Conservation (phyloP, 2,329 filamentous ascomycete genomes). For the Ceratocystis alfenasii region DNA sequence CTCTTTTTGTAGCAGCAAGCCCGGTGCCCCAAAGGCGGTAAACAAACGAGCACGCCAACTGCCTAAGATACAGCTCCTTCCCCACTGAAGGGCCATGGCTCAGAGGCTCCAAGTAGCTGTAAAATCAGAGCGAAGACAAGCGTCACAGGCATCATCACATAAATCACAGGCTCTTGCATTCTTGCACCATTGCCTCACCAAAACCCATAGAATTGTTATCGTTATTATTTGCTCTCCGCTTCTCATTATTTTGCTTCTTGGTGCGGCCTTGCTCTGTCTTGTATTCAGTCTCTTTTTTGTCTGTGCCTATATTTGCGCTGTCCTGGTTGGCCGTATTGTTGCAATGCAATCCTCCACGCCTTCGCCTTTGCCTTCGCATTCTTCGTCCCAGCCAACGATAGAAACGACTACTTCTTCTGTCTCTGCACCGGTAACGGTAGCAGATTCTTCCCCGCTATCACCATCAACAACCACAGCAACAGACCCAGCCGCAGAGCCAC, state of each 20-base stretch:
- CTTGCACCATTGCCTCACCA: neutral
- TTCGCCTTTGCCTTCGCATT: neutral
- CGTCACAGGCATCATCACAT: neutral
- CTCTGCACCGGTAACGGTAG: neutral
- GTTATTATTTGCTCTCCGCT: slow-evolving; percentile 15
- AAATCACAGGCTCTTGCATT: slow-evolving; percentile 2
- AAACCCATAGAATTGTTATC: neutral
- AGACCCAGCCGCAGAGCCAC: neutral
- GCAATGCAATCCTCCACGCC: slow-evolving; percentile 14
- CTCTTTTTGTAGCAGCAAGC: neutral
- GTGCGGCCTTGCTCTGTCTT: slow-evolving; percentile 18
- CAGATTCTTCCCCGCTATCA: neutral
- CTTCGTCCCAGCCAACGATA: neutral
- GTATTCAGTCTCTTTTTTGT: slow-evolving; percentile 19
- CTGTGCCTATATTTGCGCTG: slow-evolving; percentile 15
- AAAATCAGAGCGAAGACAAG: neutral
- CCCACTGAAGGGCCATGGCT: slow-evolving; percentile 3
- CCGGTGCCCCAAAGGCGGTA: neutral
- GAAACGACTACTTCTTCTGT: slow-evolving; percentile 2
- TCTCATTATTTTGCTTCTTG: slow-evolving; percentile 12
- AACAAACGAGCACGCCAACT: neutral
- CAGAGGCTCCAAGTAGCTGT: neutral
- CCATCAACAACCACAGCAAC: slow-evolving; percentile 15
- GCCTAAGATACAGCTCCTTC: neutral
- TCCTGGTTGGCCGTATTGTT: slow-evolving; percentile 13